Conservation (phyloP, 768 basidiomycete species). For the Amanita phalloides region DNA sequence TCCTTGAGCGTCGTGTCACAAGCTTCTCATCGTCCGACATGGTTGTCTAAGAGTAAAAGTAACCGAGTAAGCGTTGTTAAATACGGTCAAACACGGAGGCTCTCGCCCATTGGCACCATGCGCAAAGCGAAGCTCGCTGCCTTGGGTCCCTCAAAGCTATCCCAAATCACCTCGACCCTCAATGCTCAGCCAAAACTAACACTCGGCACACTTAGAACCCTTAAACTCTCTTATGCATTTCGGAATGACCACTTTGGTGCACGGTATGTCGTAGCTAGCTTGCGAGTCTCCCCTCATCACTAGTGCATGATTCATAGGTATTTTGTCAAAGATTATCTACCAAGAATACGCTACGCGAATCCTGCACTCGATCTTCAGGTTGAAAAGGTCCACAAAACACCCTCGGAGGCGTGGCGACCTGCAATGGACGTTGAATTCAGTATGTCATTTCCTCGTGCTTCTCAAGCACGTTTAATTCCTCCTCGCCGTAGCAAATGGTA, state of each 20-base stretch:
- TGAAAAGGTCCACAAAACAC: constrained; percentile 39
- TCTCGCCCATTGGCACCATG: constrained; percentile 5
- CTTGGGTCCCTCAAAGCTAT: constrained; percentile 45
- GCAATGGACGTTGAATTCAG: constrained; percentile 53
- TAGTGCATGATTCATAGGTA: constrained; percentile 31
- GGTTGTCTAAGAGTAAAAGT: neutral
- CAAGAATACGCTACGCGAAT: constrained; percentile 69
- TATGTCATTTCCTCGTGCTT: constrained; percentile 22
- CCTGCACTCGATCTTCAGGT: constrained; percentile 54
- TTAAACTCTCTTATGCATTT: constrained; percentile 47
- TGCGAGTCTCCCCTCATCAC: neutral
- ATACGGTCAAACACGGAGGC: constrained; percentile 1
- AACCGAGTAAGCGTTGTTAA: neutral
- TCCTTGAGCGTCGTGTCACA: constrained; percentile 47
- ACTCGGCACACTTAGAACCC: constrained; percentile 34
- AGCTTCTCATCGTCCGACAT: constrained; percentile 21
- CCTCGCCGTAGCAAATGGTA: constrained; percentile 35
- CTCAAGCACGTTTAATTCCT: neutral
- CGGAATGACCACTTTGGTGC: constrained; percentile 70
- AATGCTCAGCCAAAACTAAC: constrained; percentile 40
- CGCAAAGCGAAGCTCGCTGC: constrained; percentile 12
- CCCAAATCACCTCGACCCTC: constrained; percentile 39
- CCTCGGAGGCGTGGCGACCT: constrained; percentile 47
- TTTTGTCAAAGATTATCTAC: constrained; percentile 72
- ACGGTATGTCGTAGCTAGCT: constrained; percentile 27